Evolutionary conservation across 1,284 basidiomycete species (phyloP).

Genomic region (Moniliophthora roreri): DNA sequence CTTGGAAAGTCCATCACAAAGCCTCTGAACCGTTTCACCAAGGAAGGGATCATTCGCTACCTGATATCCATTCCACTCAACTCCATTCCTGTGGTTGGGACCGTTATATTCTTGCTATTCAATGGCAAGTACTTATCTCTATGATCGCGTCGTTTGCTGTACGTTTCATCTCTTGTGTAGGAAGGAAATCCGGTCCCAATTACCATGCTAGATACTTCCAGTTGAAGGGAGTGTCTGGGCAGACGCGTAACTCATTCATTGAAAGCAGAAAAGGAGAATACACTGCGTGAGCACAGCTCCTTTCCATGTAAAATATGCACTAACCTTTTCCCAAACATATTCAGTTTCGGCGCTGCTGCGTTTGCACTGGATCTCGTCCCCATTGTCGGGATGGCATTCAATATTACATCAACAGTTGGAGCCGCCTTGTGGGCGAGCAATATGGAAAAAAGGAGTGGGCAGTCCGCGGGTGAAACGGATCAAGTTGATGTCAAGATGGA

Average conservation of each 20-base stretch:
- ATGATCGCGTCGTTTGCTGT: neutral
- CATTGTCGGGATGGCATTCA: slow-evolving; percentile 52
- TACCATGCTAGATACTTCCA: slow-evolving; percentile 72
- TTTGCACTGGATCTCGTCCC: slow-evolving; percentile 65
- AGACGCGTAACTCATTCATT: slow-evolving; percentile 51
- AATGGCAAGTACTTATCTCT: slow-evolving; percentile 34
- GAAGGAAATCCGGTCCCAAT: slow-evolving; percentile 52
- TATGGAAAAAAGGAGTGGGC: slow-evolving; percentile 36
- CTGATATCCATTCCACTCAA: slow-evolving; percentile 62
- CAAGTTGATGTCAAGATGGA: slow-evolving; percentile 1
- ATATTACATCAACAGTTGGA: slow-evolving; percentile 60
- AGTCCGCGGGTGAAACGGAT: neutral
- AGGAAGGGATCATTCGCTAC: slow-evolving; percentile 41
- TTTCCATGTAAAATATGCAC: neutral
- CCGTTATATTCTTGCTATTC: slow-evolving; percentile 57
- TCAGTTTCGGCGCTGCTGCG: slow-evolving; percentile 60
- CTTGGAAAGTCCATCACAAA: slow-evolving; percentile 38
- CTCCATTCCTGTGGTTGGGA: slow-evolving; percentile 67
- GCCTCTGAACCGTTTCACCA: slow-evolving; percentile 35
- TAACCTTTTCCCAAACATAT: neutral
- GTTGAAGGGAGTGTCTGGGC: slow-evolving; percentile 54
- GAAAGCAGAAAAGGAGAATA: slow-evolving; percentile 43
- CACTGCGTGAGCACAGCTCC: slow-evolving; percentile 36
- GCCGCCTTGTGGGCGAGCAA: slow-evolving; percentile 75
- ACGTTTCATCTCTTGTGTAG: slow-evolving; percentile 20